phyloP scores from a whole-genome alignment of 1,284 basidiomycete species.

The Chalciporus sp. region DNA sequence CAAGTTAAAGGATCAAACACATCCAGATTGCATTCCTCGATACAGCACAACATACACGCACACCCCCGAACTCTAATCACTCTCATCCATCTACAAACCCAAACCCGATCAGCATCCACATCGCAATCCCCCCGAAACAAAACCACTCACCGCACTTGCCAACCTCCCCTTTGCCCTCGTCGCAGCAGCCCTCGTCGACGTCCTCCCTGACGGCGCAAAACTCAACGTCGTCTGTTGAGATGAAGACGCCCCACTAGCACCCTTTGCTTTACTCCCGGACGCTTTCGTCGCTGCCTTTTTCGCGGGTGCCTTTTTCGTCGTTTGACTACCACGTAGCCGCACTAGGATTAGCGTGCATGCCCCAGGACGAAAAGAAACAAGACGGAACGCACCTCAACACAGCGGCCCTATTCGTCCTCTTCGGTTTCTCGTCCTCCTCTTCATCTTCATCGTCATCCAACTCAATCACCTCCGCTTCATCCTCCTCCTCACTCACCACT shows the following conservation, averaged over 20 bases:
- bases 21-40: not conserved
- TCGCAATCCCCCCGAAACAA: not conserved
- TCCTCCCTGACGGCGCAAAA: conserved; percentile 63
- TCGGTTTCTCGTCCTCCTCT: not conserved
- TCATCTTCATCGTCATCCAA: not conserved
- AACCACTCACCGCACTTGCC: conserved; percentile 30
- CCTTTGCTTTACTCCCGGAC: conserved; percentile 41
- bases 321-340: not conserved
- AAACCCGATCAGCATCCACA: not conserved
- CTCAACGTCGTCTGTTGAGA: conserved; percentile 51
- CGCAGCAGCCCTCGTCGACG: conserved; percentile 58
- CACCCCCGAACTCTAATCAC: conserved; percentile 20
- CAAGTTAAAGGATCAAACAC: not conserved
- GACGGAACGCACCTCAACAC: not conserved
- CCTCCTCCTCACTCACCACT: not conserved
- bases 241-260: not conserved
- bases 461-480: not conserved
- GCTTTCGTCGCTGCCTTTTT: conserved; percentile 48
- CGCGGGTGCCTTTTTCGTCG: conserved; percentile 47
- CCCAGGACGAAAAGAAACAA: not conserved
- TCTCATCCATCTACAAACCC: conserved; percentile 16
- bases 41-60: not conserved
- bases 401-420: not conserved
- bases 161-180: conserved; percentile 58
- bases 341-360: not conserved